A percentile compares a stretch with the other conserved stretches of the same genome.
phyloP scores from a whole-genome alignment of 306 rosid genomes.

The Quercus variabilis region DNA sequence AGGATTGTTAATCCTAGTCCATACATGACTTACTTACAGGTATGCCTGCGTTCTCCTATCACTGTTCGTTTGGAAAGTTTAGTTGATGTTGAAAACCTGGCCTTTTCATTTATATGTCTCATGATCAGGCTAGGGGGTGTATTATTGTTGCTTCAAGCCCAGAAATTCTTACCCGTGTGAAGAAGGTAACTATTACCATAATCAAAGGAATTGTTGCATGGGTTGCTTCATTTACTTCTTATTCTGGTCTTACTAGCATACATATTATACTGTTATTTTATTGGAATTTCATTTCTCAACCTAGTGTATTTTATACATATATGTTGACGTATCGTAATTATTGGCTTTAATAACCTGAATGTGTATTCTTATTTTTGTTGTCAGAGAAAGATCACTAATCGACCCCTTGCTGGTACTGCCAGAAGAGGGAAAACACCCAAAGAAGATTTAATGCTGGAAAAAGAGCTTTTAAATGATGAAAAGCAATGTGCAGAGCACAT shows the following conservation, averaged over 20 bases:
- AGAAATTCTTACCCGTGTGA: slow-evolving; percentile 89
- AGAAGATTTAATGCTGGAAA: slow-evolving; percentile 81
- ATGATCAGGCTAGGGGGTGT: slow-evolving; percentile 83
- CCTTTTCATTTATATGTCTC: slow-evolving; percentile 10
- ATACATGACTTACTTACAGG: slow-evolving; percentile 96
- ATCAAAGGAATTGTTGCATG: neutral
- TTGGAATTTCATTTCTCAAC: neutral
- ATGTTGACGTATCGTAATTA: neutral
- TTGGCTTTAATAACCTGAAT: slow-evolving; percentile 8
- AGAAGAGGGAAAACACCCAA: slow-evolving; percentile 88
- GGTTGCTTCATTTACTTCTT: neutral
- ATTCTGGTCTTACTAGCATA: neutral
- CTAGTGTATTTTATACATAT: neutral
- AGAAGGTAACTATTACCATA: slow-evolving; percentile 50
- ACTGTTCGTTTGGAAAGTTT: neutral
- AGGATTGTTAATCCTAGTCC: slow-evolving; percentile 98
- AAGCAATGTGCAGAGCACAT: slow-evolving; percentile 94
- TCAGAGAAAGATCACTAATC: slow-evolving; percentile 70
- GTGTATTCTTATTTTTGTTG: slow-evolving; percentile 29
- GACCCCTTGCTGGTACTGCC: slow-evolving; percentile 96
- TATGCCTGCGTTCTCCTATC: slow-evolving; percentile 19
- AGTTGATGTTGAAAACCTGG: slow-evolving; percentile 12
- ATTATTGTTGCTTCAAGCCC: slow-evolving; percentile 99
- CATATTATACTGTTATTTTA: neutral
- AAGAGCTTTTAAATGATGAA: slow-evolving; percentile 73